Evolutionary conservation across 179 eudicot genomes (phyloP).

Genomic region (Silene noctiflora): DNA sequence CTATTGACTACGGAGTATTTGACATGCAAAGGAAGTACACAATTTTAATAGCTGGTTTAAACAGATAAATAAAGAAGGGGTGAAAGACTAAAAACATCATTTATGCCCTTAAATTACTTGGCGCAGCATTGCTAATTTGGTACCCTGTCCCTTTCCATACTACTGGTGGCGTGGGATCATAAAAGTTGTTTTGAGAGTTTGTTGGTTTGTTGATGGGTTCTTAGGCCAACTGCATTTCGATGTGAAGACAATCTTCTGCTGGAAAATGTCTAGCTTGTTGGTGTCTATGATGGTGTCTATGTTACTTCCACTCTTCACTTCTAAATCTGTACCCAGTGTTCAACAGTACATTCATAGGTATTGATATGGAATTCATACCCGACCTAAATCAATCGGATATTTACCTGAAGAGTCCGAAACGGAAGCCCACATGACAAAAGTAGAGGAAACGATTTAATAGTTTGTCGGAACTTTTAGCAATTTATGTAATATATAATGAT

Average conservation of each 20-base stretch:
- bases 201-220: not conserved
- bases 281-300: too few relatives aligned
- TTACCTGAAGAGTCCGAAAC: not conserved
- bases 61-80: too few relatives aligned
- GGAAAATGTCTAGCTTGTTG: not conserved
- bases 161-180: not conserved
- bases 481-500: too few relatives aligned
- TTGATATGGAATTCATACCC: not conserved
- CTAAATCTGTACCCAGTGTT: not conserved
- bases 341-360: not conserved
- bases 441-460: not conserved
- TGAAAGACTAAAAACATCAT: too few relatives aligned
- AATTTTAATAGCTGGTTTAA: too few relatives aligned
- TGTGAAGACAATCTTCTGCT: not conserved
- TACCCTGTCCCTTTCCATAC: too few relatives aligned
- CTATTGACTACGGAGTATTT: too few relatives aligned
- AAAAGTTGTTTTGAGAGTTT: not conserved
- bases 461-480: too few relatives aligned
- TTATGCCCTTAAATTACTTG: too few relatives aligned
- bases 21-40: too few relatives aligned
- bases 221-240: not conserved
- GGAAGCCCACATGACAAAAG: not conserved
- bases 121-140: too few relatives aligned
- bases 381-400: not conserved
- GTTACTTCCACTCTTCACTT: not conserved